Evolutionary conservation across 1,139 yeast genomes (phyloP), one percentile per base, ranked within the genome.

Genomic region (Sugiyamaella japonica): DNA sequence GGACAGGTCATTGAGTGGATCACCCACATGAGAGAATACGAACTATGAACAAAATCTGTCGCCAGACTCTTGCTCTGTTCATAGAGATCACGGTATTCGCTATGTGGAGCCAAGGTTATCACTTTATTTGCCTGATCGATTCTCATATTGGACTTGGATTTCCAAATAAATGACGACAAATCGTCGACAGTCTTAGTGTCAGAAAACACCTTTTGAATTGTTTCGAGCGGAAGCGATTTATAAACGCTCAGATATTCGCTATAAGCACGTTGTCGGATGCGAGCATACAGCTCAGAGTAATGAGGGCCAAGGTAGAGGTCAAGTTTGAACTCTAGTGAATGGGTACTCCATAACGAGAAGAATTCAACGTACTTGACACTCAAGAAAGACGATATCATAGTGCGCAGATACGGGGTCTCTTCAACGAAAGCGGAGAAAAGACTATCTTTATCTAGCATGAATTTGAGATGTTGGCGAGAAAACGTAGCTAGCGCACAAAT

Each of bases 391-490:
- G 53, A 40, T 15, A 62, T 54, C 50, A 60, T 48, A 15, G 52
- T 49, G n/a, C 55, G 49, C 34, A 59, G 29, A 43, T 57, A 56
- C 10, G 50, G 56, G 6, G 58, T 34, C 1, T 52, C 59, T 52
- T 79, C 82, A 40, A 86, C 77, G 64, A 87, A 86, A 49, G 80
- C 77, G 63, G 85, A 88, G 70, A 88, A 89, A 31, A 78, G 79
- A 56, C 80, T 80, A 66, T 87, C 95, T 61, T 59, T 59, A 43
- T 61, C 57, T 28, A 60, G 53, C 48, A 65, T 53, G 47, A 51
- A 63, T 44, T 58, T 50, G 28, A 65, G 57, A 52, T 65, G 63
- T 12, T 56, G 57, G 34, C 69, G 55, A 10, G 58, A 50, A 36
- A 65, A 56, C 3, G 63, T 54, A 1, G 67, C 67, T 53, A 65